Evolutionary conservation across 208 protist genomes (phyloP).

Genomic region (Lotmaria passim): DNA sequence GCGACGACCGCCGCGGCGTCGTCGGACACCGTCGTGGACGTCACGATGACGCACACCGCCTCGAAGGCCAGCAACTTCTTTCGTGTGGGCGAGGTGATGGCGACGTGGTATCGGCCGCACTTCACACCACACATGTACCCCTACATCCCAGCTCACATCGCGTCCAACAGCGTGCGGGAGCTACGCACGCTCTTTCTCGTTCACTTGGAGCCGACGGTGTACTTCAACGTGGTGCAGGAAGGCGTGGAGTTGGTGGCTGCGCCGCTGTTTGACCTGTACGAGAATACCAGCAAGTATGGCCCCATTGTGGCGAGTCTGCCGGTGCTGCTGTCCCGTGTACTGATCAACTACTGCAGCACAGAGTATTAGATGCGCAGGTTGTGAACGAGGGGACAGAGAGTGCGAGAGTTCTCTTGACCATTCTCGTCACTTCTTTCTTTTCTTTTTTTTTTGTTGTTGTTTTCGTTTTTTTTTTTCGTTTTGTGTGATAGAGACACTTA

Average conservation of each 20-base stretch:
- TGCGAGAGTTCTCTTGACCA: too few species aligned
- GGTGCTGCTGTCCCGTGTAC: constrained; percentile 73
- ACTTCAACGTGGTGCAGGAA: constrained; percentile 68
- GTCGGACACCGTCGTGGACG: constrained; percentile 53
- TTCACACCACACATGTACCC: constrained; percentile 92
- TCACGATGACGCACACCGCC: constrained; percentile 34
- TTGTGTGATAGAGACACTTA: too few species aligned
- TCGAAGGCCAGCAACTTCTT: constrained; percentile 56
- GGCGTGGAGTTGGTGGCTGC: constrained; percentile 87
- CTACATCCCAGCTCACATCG: constrained; percentile 91
- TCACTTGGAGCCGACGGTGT: constrained; percentile 67
- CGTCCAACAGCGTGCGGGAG: constrained; percentile 79
- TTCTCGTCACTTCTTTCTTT: too few species aligned
- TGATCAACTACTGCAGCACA: constrained; percentile 83
- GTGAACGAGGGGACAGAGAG: too few species aligned
- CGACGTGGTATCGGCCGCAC: constrained; percentile 84
- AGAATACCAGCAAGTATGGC: constrained; percentile 88
- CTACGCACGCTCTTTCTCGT: constrained; percentile 87
- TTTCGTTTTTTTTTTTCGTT: too few species aligned
- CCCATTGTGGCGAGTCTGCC: constrained; percentile 84
- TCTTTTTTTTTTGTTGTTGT: too few species aligned
- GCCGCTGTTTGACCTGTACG: constrained; percentile 92
- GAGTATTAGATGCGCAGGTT: constrained; percentile 48
- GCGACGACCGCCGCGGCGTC: constrained; percentile 16
- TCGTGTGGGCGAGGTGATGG: constrained; percentile 78